These are phyloP conservation scores for Ophiostoma quercus DNA, from an alignment of 2,329 filamentous ascomycete genomes.

Conservation along the genomic window DNA sequence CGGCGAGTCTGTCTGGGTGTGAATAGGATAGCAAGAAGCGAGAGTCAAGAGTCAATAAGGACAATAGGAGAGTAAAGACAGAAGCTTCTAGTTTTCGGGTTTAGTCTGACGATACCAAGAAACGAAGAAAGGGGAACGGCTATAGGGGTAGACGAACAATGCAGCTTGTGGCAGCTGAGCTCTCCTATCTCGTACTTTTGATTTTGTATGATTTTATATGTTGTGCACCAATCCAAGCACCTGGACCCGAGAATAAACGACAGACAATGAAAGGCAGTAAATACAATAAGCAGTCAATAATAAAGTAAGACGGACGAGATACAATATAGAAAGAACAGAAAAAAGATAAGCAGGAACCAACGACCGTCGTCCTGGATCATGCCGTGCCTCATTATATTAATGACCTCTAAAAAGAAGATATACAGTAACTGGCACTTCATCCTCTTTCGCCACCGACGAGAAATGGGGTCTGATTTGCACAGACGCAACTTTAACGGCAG, in stretches of 20 bases:
- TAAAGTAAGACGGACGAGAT: neutral
- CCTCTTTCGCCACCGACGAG: slow-evolving; percentile 5
- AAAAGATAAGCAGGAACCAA: neutral
- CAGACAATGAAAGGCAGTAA: neutral
- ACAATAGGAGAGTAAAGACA: no score
- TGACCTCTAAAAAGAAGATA: neutral
- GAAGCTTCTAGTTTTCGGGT: no score
- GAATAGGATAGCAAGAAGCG: neutral
- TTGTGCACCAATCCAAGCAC: neutral
- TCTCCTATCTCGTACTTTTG: neutral
- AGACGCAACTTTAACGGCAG: neutral
- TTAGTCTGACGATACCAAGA: neutral
- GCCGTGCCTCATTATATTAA: neutral
- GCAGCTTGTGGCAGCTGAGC: neutral
- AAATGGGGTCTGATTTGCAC: neutral
- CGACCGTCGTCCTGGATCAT: neutral
- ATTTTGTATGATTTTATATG: neutral
- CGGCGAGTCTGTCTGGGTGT: neutral
- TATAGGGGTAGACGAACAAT: neutral
- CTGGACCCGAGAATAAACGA: neutral
- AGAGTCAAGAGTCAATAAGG: neutral
- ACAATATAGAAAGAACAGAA: neutral
- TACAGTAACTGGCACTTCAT: neutral
- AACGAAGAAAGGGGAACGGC: neutral
- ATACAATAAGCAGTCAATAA: no score